phyloP scores from a whole-genome alignment of 257 asterid species.

The Paulownia fortunei region DNA sequence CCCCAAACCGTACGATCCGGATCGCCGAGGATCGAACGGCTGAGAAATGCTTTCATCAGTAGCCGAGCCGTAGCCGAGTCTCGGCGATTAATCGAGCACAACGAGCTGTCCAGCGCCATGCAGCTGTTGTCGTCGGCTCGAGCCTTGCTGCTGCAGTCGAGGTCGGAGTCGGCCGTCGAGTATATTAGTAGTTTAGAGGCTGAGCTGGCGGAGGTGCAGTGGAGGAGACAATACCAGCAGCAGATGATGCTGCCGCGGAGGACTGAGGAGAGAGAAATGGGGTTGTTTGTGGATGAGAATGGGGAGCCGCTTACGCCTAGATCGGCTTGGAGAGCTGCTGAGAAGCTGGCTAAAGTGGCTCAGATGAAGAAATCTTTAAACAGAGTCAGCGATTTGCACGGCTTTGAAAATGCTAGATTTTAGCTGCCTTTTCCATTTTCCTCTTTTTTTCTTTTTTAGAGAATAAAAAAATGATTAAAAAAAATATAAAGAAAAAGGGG shows the following conservation, averaged over 20 bases:
- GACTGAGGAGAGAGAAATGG: conserved; percentile 42
- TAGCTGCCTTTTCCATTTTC: conserved; percentile 26
- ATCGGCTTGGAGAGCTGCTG: conserved; percentile 80
- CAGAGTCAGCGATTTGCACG: conserved; percentile 75
- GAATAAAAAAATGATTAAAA: background rate
- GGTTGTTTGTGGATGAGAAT: conserved; percentile 54
- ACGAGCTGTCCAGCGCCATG: conserved; percentile 68
- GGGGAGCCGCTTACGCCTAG: conserved; percentile 82
- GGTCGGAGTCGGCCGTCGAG: conserved; percentile 53
- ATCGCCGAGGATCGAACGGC: conserved; percentile 53
- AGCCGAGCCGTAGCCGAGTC: conserved; percentile 86
- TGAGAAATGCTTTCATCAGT: conserved; percentile 64
- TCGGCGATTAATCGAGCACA: conserved; percentile 63
- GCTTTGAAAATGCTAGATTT: conserved; percentile 92
- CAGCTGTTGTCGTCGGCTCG: conserved; percentile 77
- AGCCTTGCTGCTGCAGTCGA: conserved; percentile 60
- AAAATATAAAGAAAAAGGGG: background rate
- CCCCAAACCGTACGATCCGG: conserved; percentile 64
- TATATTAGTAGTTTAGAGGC: conserved; percentile 58
- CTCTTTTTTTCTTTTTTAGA: background rate
- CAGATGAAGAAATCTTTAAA: conserved; percentile 50
- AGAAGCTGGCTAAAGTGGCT: conserved; percentile 66
- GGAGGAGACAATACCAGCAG: conserved; percentile 55
- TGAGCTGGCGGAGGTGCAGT: conserved; percentile 70
- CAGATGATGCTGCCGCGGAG: conserved; percentile 44